phyloP scores from a whole-genome alignment of 1,284 basidiomycete genomes.

The Ustilago hordei region DNA sequence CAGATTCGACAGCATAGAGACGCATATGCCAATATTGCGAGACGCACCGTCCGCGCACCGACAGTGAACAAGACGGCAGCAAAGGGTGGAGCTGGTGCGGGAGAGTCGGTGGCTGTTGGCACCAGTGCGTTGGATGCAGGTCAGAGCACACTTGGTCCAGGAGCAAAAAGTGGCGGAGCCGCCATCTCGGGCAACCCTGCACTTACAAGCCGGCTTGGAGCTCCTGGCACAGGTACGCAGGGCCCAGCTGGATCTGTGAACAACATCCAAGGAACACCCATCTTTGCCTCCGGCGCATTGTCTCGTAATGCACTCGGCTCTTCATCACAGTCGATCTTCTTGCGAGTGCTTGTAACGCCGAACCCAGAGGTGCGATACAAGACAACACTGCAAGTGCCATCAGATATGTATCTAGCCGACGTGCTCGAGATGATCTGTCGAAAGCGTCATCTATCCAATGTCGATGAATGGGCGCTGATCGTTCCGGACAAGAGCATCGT shows the following conservation, averaged over 20 bases:
- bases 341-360: slow-evolving; percentile 62
- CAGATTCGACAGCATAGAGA: slow-evolving; percentile 86
- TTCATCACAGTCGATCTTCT: slow-evolving; percentile 55
- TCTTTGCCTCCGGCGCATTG: slow-evolving; percentile 57
- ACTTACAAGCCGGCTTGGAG: slow-evolving; percentile 37
- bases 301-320: slow-evolving; percentile 47
- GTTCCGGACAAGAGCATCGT: slow-evolving; percentile 74
- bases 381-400: slow-evolving; percentile 71
- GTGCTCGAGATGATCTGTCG: slow-evolving; percentile 77
- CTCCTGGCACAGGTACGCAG: slow-evolving; percentile 22
- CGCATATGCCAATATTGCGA: slow-evolving; percentile 31
- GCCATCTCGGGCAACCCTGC: slow-evolving; percentile 36
- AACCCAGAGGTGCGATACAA: slow-evolving; percentile 62
- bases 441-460: slow-evolving; percentile 58
- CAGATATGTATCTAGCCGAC: slow-evolving; percentile 96
- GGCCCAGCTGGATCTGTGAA: slow-evolving; percentile 45
- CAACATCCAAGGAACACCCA: slow-evolving; percentile 58
- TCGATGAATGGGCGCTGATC: slow-evolving; percentile 65
- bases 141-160: slow-evolving; percentile 27
- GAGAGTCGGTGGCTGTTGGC: slow-evolving; percentile 26
- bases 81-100: slow-evolving; percentile 11
- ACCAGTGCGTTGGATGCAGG: slow-evolving; percentile 22
- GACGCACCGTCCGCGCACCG: slow-evolving; percentile 39
- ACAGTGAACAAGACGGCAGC: slow-evolving; percentile 12
- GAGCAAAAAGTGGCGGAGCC: slow-evolving; percentile 24